Evolutionary conservation across 2,329 filamentous ascomycete species (phyloP).

Genomic region (Aspergillus fischeri): DNA sequence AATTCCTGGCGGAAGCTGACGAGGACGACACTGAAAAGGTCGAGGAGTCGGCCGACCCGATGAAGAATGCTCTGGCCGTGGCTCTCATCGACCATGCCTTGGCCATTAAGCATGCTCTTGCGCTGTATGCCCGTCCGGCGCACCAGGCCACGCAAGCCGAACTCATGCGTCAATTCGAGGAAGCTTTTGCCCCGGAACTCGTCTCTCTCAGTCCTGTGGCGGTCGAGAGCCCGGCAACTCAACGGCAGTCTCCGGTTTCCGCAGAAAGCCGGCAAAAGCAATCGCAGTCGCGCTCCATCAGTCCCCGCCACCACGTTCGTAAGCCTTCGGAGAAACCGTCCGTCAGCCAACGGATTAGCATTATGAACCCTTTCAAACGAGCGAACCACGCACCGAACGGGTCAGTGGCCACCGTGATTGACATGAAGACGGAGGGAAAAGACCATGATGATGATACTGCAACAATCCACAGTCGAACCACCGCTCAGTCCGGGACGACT

Average conservation of each 20-base stretch:
- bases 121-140: conserved; percentile 59
- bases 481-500: conserved; percentile 31
- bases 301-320: conserved; percentile 28
- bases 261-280: conserved; percentile 23
- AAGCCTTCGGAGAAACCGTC: conserved; percentile 36
- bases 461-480: conserved; percentile 35
- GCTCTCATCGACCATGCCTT: conserved; percentile 86
- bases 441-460: conserved; percentile 32
- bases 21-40: conserved; percentile 46
- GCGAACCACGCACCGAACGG: conserved; percentile 32
- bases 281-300: conserved; percentile 20
- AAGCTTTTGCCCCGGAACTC: conserved; percentile 58
- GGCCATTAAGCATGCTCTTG: conserved; percentile 77
- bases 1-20: conserved; percentile 58
- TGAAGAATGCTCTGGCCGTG: conserved; percentile 77
- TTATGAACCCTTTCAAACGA: conserved; percentile 43
- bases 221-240: conserved; percentile 40
- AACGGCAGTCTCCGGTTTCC: conserved; percentile 28
- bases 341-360: conserved; percentile 39
- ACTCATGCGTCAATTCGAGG: conserved; percentile 36
- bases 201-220: conserved; percentile 52
- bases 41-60: conserved; percentile 46
- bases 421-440: conserved; percentile 17
- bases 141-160: conserved; percentile 45
- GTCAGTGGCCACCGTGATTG: conserved; percentile 35